phyloP scores from a whole-genome alignment of 192 early-diverging fungal genomes.

The Coemansia sp. region DNA sequence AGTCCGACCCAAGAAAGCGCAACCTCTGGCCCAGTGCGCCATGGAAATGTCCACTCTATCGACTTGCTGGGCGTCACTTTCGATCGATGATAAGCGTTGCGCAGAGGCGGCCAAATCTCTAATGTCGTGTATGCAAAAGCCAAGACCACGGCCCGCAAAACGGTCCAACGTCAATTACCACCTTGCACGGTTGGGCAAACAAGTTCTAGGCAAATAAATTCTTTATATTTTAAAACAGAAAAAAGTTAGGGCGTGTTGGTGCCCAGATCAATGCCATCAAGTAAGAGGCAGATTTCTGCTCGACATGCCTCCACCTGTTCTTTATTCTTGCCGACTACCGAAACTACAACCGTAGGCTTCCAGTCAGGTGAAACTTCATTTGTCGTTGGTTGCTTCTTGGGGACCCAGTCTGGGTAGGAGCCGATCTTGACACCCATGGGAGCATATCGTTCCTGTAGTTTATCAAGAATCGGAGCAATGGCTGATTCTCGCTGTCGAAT shows the following conservation, averaged over 20 bases:
- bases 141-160: constrained; percentile 13
- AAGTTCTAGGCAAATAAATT: constrained; percentile 51
- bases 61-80: constrained; percentile 53
- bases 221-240: not conserved
- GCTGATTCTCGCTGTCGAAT: constrained; percentile 29
- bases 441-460: constrained; percentile 27
- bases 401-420: constrained; percentile 44
- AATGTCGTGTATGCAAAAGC: constrained; percentile 46
- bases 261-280: constrained; percentile 22
- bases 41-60: constrained; percentile 54
- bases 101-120: constrained; percentile 35
- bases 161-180: constrained; percentile 52
- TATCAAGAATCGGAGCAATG: constrained; percentile 31
- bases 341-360: constrained; percentile 25
- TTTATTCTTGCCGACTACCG: constrained; percentile 22
- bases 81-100: constrained; percentile 50
- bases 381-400: not conserved
- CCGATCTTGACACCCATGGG: constrained; percentile 28
- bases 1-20: constrained; percentile 36
- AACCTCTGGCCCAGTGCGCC: constrained; percentile 46
- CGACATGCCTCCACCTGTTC: constrained; percentile 16
- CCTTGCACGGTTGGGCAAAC: constrained; percentile 50
- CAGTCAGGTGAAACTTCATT: not conserved
- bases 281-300: constrained; percentile 13
- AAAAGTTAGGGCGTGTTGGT: not conserved